Evolutionary conservation across 371 early-diverging fungal species (phyloP).

Genomic region (Rhizopus arrhizus): DNA sequence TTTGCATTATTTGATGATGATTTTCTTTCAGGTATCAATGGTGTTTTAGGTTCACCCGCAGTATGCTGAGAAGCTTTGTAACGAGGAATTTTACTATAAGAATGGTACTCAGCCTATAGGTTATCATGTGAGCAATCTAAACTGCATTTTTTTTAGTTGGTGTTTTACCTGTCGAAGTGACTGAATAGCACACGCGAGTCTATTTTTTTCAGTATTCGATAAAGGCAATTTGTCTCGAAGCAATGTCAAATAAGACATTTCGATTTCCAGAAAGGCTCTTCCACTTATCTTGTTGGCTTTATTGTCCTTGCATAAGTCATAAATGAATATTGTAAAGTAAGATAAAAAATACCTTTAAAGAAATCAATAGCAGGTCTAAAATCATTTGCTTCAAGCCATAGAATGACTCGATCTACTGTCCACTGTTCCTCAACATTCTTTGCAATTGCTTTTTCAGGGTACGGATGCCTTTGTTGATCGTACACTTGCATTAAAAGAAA

Average conservation of each 20-base stretch:
- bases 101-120: constrained; percentile 15
- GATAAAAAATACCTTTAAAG: constrained; percentile 22
- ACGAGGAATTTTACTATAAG: neutral
- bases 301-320: neutral
- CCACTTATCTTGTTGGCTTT: constrained; percentile 29
- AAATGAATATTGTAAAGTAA: neutral
- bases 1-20: constrained; percentile 34
- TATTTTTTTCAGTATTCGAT: constrained; percentile 32
- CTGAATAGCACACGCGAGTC: constrained; percentile 33
- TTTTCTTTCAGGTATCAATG: constrained; percentile 34
- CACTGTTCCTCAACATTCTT: constrained; percentile 21
- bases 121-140: neutral
- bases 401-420: constrained; percentile 26
- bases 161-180: constrained; percentile 24
- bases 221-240: constrained; percentile 22
- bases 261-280: constrained; percentile 25
- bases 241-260: constrained; percentile 21
- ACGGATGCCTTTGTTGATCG: constrained; percentile 9
- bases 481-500: constrained; percentile 5
- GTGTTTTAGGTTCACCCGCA: constrained; percentile 9
- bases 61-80: constrained; percentile 6
- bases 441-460: neutral
- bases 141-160: neutral
- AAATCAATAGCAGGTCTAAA: constrained; percentile 27
- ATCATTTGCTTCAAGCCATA: constrained; percentile 28